phyloP scores from a whole-genome alignment of 305 asterid species.

The Fraxinus velutina region DNA sequence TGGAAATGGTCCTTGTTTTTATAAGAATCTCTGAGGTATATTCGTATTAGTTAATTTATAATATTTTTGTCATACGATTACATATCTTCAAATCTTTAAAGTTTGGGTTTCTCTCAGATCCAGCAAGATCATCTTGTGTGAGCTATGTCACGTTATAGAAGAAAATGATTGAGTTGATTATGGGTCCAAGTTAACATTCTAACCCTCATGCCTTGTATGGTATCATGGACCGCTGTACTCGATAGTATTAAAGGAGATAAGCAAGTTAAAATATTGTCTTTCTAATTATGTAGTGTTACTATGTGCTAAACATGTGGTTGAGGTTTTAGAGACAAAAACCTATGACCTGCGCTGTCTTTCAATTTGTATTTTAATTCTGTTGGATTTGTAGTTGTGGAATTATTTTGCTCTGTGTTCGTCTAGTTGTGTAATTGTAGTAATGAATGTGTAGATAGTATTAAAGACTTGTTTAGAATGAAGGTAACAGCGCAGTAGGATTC shows the following conservation, averaged over 20 bases:
- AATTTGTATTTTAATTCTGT: not conserved
- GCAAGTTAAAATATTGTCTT: not conserved
- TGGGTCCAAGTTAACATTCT: not conserved
- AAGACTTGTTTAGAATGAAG: not conserved
- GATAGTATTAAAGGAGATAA: not conserved
- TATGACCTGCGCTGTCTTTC: not conserved
- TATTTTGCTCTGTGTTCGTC: not conserved
- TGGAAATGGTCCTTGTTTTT: conserved; percentile 4
- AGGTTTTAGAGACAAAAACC: not conserved
- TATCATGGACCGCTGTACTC: not conserved
- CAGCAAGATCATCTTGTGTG: not conserved
- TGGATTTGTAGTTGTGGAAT: not conserved
- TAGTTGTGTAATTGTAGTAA: not conserved
- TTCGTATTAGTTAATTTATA: not conserved
- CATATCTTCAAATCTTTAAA: not conserved
- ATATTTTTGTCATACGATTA: conserved; percentile 16
- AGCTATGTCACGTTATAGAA: not conserved
- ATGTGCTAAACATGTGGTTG: not conserved
- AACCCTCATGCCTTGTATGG: not conserved
- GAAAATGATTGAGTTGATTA: not conserved
- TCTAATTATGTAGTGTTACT: not conserved
- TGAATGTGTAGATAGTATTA: not conserved
- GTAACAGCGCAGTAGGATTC: not conserved
- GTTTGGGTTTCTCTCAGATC: not conserved
- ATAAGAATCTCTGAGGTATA: not conserved